Conservation (phyloP, 2,329 filamentous ascomycete genomes). For the Penicillium fuscoglaucum region DNA sequence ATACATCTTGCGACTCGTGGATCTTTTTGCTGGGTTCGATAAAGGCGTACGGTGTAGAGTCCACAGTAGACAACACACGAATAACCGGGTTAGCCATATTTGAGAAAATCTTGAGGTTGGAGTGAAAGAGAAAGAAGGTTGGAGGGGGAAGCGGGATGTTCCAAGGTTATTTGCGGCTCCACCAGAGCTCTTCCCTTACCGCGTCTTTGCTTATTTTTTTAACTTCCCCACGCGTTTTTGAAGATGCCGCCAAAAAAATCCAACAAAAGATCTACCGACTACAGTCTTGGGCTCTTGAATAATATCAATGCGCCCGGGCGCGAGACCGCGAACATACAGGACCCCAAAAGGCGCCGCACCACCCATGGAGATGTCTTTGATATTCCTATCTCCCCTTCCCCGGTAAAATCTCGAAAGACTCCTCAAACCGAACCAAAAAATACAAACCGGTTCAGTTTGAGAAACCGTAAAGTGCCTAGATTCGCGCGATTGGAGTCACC, state of each 20-base stretch:
- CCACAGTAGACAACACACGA: conserved; percentile 49
- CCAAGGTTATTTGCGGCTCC: conserved; percentile 1
- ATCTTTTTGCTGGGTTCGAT: conserved; percentile 74
- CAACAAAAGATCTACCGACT: conserved; percentile 5
- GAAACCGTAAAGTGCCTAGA: background rate
- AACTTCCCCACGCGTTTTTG: conserved; percentile 3
- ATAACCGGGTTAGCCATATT: conserved; percentile 25
- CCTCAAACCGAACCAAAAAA: conserved; percentile 3
- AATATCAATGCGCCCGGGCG: background rate
- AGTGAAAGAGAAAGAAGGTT: conserved; percentile 1
- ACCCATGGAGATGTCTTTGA: conserved; percentile 9
- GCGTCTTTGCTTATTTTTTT: background rate
- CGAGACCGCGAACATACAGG: background rate
- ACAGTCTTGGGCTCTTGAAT: conserved; percentile 14
- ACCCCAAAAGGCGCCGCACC: conserved; percentile 7
- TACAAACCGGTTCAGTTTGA: background rate
- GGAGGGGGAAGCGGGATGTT: conserved; percentile 19
- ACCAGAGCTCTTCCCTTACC: conserved; percentile 8
- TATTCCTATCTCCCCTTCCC: conserved; percentile 11
- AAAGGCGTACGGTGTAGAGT: conserved; percentile 59
- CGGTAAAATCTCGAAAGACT: background rate
- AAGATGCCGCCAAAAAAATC: conserved; percentile 1
- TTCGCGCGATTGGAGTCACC: background rate
- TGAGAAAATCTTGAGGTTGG: background rate
- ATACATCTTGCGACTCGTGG: conserved; percentile 78